phyloP scores from a whole-genome alignment of 2,329 filamentous ascomycete species.

The Colletotrichum graminicola region DNA sequence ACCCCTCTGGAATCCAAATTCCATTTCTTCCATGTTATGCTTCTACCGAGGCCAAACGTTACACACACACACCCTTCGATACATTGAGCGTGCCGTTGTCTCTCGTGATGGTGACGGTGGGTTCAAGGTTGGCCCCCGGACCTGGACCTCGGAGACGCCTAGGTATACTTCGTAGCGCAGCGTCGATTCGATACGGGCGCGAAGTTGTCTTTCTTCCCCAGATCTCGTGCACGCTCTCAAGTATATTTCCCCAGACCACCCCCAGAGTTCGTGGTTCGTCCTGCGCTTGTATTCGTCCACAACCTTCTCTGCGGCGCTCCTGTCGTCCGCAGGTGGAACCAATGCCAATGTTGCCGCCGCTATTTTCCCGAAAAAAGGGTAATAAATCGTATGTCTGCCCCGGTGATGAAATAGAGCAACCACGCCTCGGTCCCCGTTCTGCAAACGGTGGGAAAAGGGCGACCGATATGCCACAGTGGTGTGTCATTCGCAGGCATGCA shows the following conservation, averaged over 20 bases:
- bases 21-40: slow-evolving; percentile 12
- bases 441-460: neutral
- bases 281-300: neutral
- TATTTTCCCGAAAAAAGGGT: neutral
- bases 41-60: neutral
- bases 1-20: neutral
- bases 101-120: slow-evolving; percentile 32
- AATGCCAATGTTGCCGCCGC: neutral
- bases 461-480: neutral
- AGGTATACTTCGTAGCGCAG: neutral
- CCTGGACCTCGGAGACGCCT: slow-evolving; percentile 2
- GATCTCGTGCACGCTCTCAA: slow-evolving; percentile 9
- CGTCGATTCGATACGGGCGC: slow-evolving; percentile 5
- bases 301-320: neutral
- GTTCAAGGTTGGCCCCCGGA: slow-evolving; percentile 16
- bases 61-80: neutral
- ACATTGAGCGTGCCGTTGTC: neutral
- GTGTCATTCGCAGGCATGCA: neutral
- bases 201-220: slow-evolving; percentile 20
- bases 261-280: neutral
- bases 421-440: neutral
- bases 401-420: neutral
- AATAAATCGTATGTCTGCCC: neutral
- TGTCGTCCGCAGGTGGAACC: slow-evolving; percentile 4
- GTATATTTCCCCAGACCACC: slow-evolving; percentile 34